These are phyloP conservation scores for Coniochaeta hoffmannii DNA, from an alignment of 2,329 filamentous ascomycete genomes.

Conservation along the genomic window DNA sequence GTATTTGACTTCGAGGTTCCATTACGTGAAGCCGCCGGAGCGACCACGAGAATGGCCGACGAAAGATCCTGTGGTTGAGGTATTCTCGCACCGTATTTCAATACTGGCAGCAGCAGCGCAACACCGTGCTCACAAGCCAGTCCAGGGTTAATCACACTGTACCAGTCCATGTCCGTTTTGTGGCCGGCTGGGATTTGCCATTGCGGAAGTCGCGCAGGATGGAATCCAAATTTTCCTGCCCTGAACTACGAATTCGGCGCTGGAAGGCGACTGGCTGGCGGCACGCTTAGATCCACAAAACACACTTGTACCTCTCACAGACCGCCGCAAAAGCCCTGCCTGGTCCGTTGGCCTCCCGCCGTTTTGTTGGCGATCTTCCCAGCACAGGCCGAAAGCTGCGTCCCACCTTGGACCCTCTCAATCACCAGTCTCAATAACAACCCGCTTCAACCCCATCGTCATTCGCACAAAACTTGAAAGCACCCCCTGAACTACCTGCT, in stretches of 20 bases:
- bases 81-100: neutral
- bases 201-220: neutral
- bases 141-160: neutral
- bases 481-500: neutral
- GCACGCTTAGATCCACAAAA: neutral
- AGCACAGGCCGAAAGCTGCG: neutral
- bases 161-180: neutral
- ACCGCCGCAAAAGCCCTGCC: neutral
- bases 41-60: neutral
- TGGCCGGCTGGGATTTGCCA: neutral
- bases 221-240: neutral
- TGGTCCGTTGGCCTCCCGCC: neutral
- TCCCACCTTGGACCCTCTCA: neutral
- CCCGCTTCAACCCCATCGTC: neutral
- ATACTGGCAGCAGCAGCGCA: neutral
- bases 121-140: neutral
- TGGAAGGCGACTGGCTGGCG: neutral
- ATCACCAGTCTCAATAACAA: neutral
- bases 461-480: slow-evolving; percentile 1
- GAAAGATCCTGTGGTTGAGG: neutral
- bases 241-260: neutral
- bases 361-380: neutral
- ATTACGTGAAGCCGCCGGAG: neutral
- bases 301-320: neutral
- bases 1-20: neutral